These are phyloP conservation scores for Acacia concinna DNA, from an alignment of 331 rosid species.

Conservation along the genomic window DNA sequence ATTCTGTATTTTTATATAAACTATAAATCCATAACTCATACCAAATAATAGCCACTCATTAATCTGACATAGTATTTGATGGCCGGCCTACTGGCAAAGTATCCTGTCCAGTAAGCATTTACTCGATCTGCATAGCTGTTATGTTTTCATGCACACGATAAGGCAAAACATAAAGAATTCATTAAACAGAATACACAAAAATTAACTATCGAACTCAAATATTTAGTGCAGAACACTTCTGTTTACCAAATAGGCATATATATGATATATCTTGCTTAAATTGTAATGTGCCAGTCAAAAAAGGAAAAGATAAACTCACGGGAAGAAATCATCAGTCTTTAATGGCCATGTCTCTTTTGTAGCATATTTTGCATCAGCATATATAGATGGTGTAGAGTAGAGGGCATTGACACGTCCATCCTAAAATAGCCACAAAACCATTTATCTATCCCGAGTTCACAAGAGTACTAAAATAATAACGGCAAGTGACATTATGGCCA, in stretches of 20 bases:
- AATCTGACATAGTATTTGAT: slow-evolving; percentile 79
- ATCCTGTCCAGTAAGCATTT: slow-evolving; percentile 94
- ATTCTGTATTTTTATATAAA: slow-evolving; percentile 22
- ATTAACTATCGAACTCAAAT: slow-evolving; percentile 37
- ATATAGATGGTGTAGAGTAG: slow-evolving; percentile 90
- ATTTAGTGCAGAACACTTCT: background rate
- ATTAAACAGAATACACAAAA: slow-evolving; percentile 28
- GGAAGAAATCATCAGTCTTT: slow-evolving; percentile 83
- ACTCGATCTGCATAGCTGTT: slow-evolving; percentile 82
- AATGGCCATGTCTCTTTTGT: slow-evolving; percentile 78
- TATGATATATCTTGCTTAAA: background rate
- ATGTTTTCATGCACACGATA: slow-evolving; percentile 26
- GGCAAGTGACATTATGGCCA: slow-evolving; percentile 9
- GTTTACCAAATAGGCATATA: background rate
- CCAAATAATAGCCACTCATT: slow-evolving; percentile 95
- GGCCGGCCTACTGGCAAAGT: slow-evolving; percentile 93
- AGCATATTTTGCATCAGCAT: slow-evolving; percentile 92
- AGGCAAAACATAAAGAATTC: slow-evolving; percentile 18
- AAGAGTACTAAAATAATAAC: slow-evolving; percentile 9
- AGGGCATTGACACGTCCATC: slow-evolving; percentile 96
- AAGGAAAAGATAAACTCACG: slow-evolving; percentile 56
- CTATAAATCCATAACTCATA: slow-evolving; percentile 41
- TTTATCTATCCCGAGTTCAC: slow-evolving; percentile 25
- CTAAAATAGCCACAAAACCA: slow-evolving; percentile 44
- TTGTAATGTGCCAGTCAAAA: background rate